A percentile compares a stretch with the other conserved stretches of the same genome.
phyloP scores from a whole-genome alignment of 352 stramenopile genomes.

The Paralagenidium karlingii region DNA sequence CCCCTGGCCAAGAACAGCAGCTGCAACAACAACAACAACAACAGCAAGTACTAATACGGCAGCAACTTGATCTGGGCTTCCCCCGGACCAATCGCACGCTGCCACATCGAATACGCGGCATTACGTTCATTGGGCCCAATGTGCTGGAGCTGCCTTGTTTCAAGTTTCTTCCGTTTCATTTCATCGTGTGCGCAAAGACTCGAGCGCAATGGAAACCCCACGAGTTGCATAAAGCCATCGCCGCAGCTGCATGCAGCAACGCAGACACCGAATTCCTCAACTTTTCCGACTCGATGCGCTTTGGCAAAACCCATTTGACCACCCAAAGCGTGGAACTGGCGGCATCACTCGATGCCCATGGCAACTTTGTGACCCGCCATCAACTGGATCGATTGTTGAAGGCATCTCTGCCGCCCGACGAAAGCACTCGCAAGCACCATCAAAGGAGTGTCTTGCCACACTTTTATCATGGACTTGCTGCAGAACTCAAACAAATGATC shows the following conservation, averaged over 20 bases:
- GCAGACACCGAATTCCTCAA: background rate
- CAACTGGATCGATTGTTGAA: too few species aligned
- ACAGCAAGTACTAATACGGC: too few species aligned
- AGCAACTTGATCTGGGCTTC: too few species aligned
- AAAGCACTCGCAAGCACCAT: too few species aligned
- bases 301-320: too few species aligned
- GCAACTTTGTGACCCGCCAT: background rate
- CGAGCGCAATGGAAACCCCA: slow-evolving; percentile 19
- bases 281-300: slow-evolving; percentile 29
- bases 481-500: slow-evolving; percentile 65
- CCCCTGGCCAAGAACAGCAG: too few species aligned
- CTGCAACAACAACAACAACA: too few species aligned
- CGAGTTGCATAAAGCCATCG: background rate
- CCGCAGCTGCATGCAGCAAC: background rate
- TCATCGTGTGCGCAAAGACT: slow-evolving; percentile 31
- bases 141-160: slow-evolving; percentile 27
- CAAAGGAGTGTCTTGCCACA: slow-evolving; percentile 32
- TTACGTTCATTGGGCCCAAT: slow-evolving; percentile 17
- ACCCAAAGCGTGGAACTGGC: too few species aligned
- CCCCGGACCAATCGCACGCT: background rate
- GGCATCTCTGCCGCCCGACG: too few species aligned
- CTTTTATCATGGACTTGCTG: slow-evolving; percentile 63
- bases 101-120: slow-evolving; percentile 5
- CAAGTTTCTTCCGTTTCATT: slow-evolving; percentile 21
- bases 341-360: background rate